phyloP scores from a whole-genome alignment of 2,329 filamentous ascomycete species.

The Escovopsis sp. region DNA sequence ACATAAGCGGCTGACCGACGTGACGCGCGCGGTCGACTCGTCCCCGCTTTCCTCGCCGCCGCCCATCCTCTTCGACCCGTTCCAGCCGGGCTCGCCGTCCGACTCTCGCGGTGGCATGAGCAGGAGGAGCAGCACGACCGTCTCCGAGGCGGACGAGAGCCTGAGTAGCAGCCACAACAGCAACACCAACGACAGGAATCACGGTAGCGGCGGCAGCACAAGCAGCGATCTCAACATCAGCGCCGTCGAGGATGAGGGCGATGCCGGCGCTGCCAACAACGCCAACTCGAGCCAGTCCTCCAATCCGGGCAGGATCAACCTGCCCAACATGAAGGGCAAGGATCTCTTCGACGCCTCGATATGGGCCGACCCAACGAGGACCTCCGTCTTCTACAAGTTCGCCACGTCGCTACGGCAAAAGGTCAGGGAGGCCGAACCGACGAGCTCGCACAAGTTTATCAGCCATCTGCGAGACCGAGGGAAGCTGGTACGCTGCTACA shows the following conservation, averaged over 20 bases:
- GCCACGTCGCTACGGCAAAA: constrained; percentile 52
- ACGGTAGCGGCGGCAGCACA: no score
- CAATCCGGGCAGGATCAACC: constrained; percentile 16
- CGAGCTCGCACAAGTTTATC: constrained; percentile 54
- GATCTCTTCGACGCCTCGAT: constrained; percentile 59
- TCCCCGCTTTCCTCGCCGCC: constrained; percentile 45
- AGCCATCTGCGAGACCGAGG: constrained; percentile 50
- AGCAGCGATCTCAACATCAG: constrained; percentile 7
- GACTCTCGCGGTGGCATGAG: constrained; percentile 21
- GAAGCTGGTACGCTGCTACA: constrained; percentile 57
- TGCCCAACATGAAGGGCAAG: constrained; percentile 53
- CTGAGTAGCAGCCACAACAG: constrained; percentile 9
- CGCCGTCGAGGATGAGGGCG: constrained; percentile 29
- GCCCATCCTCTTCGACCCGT: constrained; percentile 36
- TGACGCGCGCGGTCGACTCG: constrained; percentile 23
- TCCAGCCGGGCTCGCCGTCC: constrained; percentile 20
- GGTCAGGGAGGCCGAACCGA: constrained; percentile 47
- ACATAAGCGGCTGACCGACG: constrained; percentile 10
- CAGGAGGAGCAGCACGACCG: constrained; percentile 23
- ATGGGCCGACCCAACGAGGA: constrained; percentile 53
- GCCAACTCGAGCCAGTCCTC: constrained; percentile 25
- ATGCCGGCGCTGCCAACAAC: constrained; percentile 24
- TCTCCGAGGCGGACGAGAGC: constrained; percentile 31
- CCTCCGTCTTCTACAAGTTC: constrained; percentile 59
- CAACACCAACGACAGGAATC: no score